phyloP scores from a whole-genome alignment of 495 filamentous ascomycete genomes.

The Aspergillus incahuasiensis region DNA sequence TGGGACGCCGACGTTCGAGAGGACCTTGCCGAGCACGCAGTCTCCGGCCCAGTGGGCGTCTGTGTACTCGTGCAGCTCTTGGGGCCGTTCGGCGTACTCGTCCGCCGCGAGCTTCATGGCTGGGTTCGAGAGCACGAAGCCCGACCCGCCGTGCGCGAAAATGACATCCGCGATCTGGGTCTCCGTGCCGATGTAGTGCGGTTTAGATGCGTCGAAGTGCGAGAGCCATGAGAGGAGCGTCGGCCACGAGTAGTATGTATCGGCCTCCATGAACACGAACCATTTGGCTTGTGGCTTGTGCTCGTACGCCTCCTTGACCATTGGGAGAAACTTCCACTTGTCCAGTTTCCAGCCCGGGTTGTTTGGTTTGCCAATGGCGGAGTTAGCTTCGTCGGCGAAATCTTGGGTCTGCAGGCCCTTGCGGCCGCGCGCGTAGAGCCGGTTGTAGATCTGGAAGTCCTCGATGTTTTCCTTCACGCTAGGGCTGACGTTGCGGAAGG shows the following conservation, averaged over 20 bases:
- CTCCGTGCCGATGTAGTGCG: slow-evolving; percentile 56
- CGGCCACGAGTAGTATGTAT: slow-evolving; percentile 62
- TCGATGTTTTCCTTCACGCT: slow-evolving; percentile 30
- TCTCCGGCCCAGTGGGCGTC: slow-evolving; percentile 64
- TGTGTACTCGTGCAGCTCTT: slow-evolving; percentile 50
- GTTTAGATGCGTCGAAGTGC: slow-evolving; percentile 44
- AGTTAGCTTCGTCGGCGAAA: slow-evolving; percentile 42
- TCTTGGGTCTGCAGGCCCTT: slow-evolving; percentile 38
- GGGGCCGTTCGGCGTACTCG: slow-evolving; percentile 39
- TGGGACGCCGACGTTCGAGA: slow-evolving; percentile 50
- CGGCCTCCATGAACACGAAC: slow-evolving; percentile 67
- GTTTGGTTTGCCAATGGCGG: slow-evolving; percentile 43
- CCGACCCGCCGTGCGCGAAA: slow-evolving; percentile 67
- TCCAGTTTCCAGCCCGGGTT: slow-evolving; percentile 54
- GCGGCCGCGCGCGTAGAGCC: slow-evolving; percentile 36
- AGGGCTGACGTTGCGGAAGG: slow-evolving; percentile 38
- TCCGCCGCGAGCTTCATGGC: slow-evolving; percentile 46
- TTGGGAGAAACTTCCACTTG: slow-evolving; percentile 58
- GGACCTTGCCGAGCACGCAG: slow-evolving; percentile 54
- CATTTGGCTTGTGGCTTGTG: slow-evolving; percentile 51
- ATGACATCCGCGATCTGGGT: slow-evolving; percentile 48
- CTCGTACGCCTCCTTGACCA: slow-evolving; percentile 44
- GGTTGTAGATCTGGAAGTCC: slow-evolving; percentile 52
- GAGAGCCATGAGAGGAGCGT: slow-evolving; percentile 55
- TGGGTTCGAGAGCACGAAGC: slow-evolving; percentile 58